A percentile compares a stretch with the other conserved stretches of the same genome.
These are phyloP conservation scores for Durusdinium trenchii DNA, from an alignment of 73 alveolate species.

Conservation along the genomic window DNA sequence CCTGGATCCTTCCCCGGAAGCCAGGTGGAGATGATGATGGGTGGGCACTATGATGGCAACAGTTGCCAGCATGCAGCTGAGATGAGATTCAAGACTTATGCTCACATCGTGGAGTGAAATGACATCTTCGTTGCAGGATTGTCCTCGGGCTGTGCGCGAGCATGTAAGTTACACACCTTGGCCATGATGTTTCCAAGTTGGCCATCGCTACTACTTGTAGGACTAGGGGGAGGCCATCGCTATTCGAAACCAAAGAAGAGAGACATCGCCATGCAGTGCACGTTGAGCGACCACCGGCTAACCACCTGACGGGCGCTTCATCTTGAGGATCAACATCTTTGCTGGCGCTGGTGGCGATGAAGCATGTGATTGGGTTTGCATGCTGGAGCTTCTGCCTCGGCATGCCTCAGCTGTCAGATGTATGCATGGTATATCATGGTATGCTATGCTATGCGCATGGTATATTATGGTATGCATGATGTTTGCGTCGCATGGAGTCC, in stretches of 20 bases:
- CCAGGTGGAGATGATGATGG: constrained; percentile 91
- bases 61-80: constrained; percentile 47
- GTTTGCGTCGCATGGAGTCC: too few species aligned
- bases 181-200: background rate
- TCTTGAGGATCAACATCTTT: constrained; percentile 60
- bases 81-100: too few species aligned
- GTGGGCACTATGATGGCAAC: constrained; percentile 54
- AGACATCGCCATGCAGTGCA: background rate
- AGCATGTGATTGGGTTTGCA: constrained; percentile 94
- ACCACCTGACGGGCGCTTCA: background rate
- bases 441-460: background rate
- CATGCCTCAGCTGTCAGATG: background rate
- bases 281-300: background rate
- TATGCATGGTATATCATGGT: background rate
- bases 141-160: too few species aligned
- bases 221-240: background rate
- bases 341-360: constrained; percentile 95
- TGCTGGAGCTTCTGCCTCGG: constrained; percentile 59
- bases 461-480: background rate
- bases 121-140: too few species aligned
- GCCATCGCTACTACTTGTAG: background rate
- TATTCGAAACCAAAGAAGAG: background rate
- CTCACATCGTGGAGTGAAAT: too few species aligned
- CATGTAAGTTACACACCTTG: too few species aligned
- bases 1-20: background rate